Conservation (phyloP, 257 asterid genomes). For the Linaria vulgaris region DNA sequence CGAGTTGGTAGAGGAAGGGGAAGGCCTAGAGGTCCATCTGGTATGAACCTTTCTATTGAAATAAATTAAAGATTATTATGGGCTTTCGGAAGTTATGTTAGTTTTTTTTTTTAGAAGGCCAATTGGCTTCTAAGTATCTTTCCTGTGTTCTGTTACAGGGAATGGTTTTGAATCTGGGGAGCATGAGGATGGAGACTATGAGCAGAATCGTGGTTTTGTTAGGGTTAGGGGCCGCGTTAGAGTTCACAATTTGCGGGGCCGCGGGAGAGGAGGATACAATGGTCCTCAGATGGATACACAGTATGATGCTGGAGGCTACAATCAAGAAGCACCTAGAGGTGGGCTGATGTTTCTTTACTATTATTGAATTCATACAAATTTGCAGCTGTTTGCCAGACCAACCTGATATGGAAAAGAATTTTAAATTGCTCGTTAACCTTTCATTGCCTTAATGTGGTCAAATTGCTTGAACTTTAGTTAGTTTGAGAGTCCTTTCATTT, state of each 20-base stretch:
- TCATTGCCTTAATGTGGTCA: not conserved
- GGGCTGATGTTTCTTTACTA: conserved; percentile 3
- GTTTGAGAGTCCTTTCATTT: no score
- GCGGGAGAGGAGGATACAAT: conserved; percentile 81
- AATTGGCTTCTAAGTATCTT: not conserved
- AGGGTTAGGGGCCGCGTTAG: conserved; percentile 85
- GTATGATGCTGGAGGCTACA: conserved; percentile 62
- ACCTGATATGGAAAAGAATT: not conserved
- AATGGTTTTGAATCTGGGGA: conserved; percentile 54
- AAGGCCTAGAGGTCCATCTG: conserved; percentile 63
- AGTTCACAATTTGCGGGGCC: conserved; percentile 71
- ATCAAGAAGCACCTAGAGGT: conserved; percentile 70
- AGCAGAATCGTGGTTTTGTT: conserved; percentile 47
- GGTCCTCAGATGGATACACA: conserved; percentile 52
- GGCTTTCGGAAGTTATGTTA: not conserved
- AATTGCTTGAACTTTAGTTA: no score
- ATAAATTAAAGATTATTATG: not conserved
- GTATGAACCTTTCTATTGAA: conserved; percentile 28
- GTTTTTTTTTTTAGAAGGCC: not conserved
- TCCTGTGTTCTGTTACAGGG: conserved; percentile 38
- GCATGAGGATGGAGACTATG: conserved; percentile 82
- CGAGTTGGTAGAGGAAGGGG: conserved; percentile 91
- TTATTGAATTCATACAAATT: not conserved
- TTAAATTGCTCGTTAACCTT: conserved; percentile 6
- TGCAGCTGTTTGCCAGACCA: conserved; percentile 7